Percentiles rank a stretch among this genome's conserved stretches.
Conservation (phyloP, 345 rosid genomes). For the Orychophragmus violaceus region DNA sequence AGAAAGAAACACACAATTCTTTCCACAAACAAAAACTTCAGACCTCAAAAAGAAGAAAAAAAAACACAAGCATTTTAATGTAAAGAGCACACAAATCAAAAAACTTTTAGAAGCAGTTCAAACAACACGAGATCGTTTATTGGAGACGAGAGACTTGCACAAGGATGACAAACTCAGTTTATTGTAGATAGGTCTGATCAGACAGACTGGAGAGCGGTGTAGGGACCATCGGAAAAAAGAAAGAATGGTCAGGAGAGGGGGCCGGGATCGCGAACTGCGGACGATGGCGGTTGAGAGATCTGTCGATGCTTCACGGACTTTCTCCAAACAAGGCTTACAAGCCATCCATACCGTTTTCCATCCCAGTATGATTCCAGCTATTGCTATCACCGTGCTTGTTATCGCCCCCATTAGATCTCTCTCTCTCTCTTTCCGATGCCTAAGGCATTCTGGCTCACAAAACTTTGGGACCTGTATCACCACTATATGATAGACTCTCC, state of each 20-base stretch:
- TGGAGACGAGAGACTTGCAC: neutral
- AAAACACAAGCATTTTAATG: too few species aligned
- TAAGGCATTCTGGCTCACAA: slow-evolving; percentile 9
- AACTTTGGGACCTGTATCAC: neutral
- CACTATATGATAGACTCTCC: neutral
- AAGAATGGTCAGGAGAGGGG: slow-evolving; percentile 35
- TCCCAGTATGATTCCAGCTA: slow-evolving; percentile 62
- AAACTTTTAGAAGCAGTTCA: neutral
- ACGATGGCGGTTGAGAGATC: slow-evolving; percentile 60
- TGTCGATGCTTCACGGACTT: slow-evolving; percentile 75
- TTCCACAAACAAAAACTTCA: too few species aligned
- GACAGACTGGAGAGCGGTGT: slow-evolving; percentile 29
- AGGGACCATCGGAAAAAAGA: slow-evolving; percentile 14
- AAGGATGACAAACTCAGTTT: neutral
- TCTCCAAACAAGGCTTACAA: slow-evolving; percentile 73
- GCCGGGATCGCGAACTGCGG: slow-evolving; percentile 30
- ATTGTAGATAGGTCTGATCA: too few species aligned
- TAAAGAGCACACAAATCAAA: neutral
- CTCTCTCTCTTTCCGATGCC: neutral
- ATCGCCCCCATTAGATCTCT: slow-evolving; percentile 51
- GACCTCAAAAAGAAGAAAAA: too few species aligned
- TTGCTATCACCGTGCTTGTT: slow-evolving; percentile 59
- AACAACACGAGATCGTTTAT: too few species aligned
- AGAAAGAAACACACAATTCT: too few species aligned
- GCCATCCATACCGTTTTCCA: slow-evolving; percentile 81